phyloP scores from a whole-genome alignment of 495 filamentous ascomycete species.

The Penicillium mononematosum region DNA sequence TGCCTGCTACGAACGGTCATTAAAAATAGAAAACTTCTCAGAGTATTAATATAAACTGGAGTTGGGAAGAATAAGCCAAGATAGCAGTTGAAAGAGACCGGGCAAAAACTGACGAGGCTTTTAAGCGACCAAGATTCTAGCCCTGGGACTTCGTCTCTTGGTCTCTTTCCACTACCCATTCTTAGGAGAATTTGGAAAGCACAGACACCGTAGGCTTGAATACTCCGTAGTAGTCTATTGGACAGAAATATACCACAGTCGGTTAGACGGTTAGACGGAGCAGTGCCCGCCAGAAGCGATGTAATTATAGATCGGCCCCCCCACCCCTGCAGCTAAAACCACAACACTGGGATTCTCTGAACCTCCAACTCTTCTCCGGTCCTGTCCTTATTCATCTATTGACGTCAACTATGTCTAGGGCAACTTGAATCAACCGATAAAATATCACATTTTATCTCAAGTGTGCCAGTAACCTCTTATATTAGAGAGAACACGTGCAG shows the following conservation, averaged over 20 bases:
- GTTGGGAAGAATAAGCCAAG: neutral
- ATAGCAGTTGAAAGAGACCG: neutral
- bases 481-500: neutral
- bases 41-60: neutral
- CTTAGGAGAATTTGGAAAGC: conserved; percentile 6
- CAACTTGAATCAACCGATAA: neutral
- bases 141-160: neutral
- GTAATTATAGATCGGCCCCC: conserved; percentile 38
- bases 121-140: conserved; percentile 1
- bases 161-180: neutral
- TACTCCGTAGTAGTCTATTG: conserved; percentile 14
- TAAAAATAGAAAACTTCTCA: conserved; percentile 9
- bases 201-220: conserved; percentile 15
- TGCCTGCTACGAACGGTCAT: conserved; percentile 4
- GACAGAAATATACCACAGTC: conserved; percentile 14
- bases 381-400: conserved; percentile 7
- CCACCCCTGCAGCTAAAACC: conserved; percentile 43
- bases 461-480: neutral
- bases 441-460: neutral
- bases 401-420: conserved; percentile 9
- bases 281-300: conserved; percentile 14
- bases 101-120: conserved; percentile 8
- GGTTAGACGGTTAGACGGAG: conserved; percentile 8
- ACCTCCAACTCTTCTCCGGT: conserved; percentile 12
- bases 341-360: conserved; percentile 34